A percentile compares a stretch with the other conserved stretches of the same genome.
phyloP scores from a whole-genome alignment of 2,329 filamentous ascomycete genomes.

The Monosporascus sp. region DNA sequence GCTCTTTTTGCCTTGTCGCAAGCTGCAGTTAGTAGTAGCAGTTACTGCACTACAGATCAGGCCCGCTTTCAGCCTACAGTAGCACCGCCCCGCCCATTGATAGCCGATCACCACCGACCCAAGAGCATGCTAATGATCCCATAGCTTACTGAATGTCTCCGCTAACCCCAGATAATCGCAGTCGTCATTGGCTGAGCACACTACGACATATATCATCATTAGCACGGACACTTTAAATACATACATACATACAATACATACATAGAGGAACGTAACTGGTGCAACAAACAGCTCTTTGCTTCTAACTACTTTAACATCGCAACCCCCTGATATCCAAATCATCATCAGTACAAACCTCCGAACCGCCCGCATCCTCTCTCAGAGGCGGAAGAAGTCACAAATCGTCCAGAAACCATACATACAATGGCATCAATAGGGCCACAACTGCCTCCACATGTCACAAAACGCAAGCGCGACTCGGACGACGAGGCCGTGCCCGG shows the following conservation, averaged over 20 bases:
- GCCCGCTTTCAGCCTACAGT: not conserved
- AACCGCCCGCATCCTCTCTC: not conserved
- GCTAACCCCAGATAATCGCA: not conserved
- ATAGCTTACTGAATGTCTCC: not conserved
- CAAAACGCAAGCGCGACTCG: conserved; percentile 55
- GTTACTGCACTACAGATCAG: not conserved
- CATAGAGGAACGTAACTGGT: too few relatives aligned
- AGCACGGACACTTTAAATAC: not conserved
- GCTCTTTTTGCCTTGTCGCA: not conserved
- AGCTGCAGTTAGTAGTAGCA: not conserved
- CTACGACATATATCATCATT: not conserved
- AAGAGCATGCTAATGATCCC: not conserved
- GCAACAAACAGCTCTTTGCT: too few relatives aligned
- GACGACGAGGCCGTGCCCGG: conserved; percentile 33
- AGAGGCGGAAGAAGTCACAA: not conserved
- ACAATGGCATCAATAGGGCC: conserved; percentile 67
- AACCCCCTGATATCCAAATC: too few relatives aligned
- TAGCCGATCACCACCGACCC: not conserved
- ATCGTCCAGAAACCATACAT: conserved; percentile 5
- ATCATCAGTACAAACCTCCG: too few relatives aligned
- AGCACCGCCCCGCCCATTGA: not conserved
- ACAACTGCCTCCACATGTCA: conserved; percentile 60
- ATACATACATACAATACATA: too few relatives aligned
- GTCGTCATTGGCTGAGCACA: not conserved
- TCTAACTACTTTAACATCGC: too few relatives aligned